Evolutionary conservation across 108 stramenopile genomes (phyloP), one percentile per base, ranked within the genome.

Genomic region (Epithemia pelagica): DNA sequence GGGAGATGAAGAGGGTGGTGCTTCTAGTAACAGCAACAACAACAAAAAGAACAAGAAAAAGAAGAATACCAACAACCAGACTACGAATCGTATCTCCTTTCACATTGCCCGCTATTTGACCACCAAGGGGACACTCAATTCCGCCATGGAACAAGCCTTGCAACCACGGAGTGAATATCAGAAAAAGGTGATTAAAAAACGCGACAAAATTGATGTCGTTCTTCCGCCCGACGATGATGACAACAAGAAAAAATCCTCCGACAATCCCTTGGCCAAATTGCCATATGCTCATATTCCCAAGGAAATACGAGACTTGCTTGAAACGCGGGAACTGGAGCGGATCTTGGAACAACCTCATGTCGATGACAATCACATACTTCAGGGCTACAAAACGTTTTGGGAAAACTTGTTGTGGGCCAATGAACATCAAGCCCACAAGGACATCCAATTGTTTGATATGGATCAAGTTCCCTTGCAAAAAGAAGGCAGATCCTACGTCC

Each of bases 401-500:
- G 60, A 79, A 37, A 23, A 66, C 26, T 52, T 87, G 0, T 65
- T 87, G 28, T 82, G 75, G 72, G 54, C 70, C 0, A 71, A 73
- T 19, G 83, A 87, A 64, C 28, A 58, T 0, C 86, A 87, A 59
- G 73, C 69, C 59, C 63, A 74, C 23, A 37, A 65, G 29, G 78
- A 82, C 37, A 82, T 86, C 33, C 59, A 66, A 61, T 52, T 62
- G 0, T 86, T 69, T 70, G 81, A 86, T 62, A 62, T 82, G 78
- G 71, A 77, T 28, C 51, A 74, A 54, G 78, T 66, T 2, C 22
- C 55, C 2, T 26, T 88, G 20, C 0, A 63, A 15, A 63, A 62
- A 55, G 37, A 72, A 52, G 79, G 77, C 25, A 2, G 58, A 7
- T 60, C 37, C 28, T 78, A 75, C 69, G 54, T 60, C 28, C 22